Conservation (phyloP, 257 asterid species). For the Forsythia viridissima region DNA sequence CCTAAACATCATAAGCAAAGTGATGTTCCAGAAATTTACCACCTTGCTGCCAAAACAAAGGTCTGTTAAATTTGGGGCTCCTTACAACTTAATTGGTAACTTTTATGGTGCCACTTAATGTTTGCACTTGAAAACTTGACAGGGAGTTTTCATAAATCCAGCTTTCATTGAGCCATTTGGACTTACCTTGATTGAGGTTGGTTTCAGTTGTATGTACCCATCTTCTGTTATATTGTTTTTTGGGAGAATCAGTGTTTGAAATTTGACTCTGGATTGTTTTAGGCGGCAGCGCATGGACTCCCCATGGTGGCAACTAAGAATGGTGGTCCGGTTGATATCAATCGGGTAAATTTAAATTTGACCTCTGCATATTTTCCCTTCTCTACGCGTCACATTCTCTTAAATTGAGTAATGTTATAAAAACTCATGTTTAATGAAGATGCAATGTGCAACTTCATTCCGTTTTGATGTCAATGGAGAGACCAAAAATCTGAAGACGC, state of each 20-base stretch:
- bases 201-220: not conserved
- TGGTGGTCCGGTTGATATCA: slow-evolving; percentile 62
- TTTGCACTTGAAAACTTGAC: slow-evolving; percentile 17
- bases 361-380: not conserved
- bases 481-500: not conserved
- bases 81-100: not conserved
- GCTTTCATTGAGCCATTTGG: slow-evolving; percentile 59
- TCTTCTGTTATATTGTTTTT: not conserved
- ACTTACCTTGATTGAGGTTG: slow-evolving; percentile 55
- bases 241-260: not conserved
- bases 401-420: not conserved
- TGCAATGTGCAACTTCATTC: not conserved
- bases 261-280: slow-evolving; percentile 9
- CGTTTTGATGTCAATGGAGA: no score
- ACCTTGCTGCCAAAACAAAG: slow-evolving; percentile 78
- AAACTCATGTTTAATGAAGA: not conserved
- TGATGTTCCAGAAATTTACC: slow-evolving; percentile 85
- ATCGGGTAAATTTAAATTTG: slow-evolving; percentile 40
- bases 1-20: slow-evolving; percentile 85
- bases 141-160: slow-evolving; percentile 62
- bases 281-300: slow-evolving; percentile 66
- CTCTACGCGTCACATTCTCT: not conserved
- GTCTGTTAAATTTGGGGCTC: slow-evolving; percentile 11
- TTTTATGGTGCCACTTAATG: not conserved
- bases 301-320: slow-evolving; percentile 60